Evolutionary conservation across 1,284 basidiomycete genomes (phyloP), one percentile per base, ranked within the genome.

Genomic region (Phylloporus sp.): DNA sequence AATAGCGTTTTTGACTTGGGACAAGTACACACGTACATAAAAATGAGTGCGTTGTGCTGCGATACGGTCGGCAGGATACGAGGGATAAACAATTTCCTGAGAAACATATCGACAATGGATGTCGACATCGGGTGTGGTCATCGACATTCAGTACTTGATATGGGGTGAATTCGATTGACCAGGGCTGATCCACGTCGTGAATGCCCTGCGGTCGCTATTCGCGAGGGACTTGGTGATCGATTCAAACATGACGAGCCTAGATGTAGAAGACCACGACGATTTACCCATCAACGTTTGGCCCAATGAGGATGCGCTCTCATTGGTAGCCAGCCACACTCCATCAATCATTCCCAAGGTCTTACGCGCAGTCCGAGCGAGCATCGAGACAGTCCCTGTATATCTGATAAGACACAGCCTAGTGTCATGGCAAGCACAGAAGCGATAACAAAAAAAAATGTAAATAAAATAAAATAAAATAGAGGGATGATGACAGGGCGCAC

Each of bases 111-210:
- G 52, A 29, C 8, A 53, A 25, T 53, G 5, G 14, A 23, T 25
- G 25, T 12, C 15, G 20, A 53, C 27, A 32, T 32, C 20, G 53
- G 12, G 12, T 32, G 19, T 49, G 47, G 10, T 45, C 3, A 53
- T 53, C 25, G 25, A 53, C 49, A 25, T 52, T 53, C 49, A 53
- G n/a, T 10, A 49, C 45, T 35, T 17, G 35, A 57, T 37, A 57
- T 25, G 23, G 27, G 25, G 25, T 57, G 10, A 25, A 39, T 37
- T 37, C 35, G 43, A 59, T 43, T 43, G 58, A 5, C 39, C 39
- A 59, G 58, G 58, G 58, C 19, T 43, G 58, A 59, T 59, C 58
- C 29, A 59, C 39, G n/a, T 43, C n/a, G 37, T 17, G 58, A 58
- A 43, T 7, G 12, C 19, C 11, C n/a, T 20, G n/a, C 23, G 3